These are phyloP conservation scores for Podospora anserina DNA, from an alignment of 495 filamentous ascomycete species.

Conservation along the genomic window DNA sequence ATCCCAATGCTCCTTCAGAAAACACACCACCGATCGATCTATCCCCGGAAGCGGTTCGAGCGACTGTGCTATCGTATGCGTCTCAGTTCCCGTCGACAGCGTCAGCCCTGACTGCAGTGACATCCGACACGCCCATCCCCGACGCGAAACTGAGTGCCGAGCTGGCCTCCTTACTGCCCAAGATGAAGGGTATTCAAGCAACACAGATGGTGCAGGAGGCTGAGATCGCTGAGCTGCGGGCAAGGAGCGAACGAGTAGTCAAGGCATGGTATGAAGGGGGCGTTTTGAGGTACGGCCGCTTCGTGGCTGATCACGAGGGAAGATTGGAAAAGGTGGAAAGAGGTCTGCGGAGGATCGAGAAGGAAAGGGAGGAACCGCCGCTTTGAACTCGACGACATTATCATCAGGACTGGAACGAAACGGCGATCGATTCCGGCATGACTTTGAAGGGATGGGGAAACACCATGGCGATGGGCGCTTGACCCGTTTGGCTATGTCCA, in stretches of 20 bases:
- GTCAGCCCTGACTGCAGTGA: conserved; percentile 74
- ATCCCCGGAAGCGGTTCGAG: conserved; percentile 47
- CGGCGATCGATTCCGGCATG: not conserved
- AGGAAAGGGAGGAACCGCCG: conserved; percentile 27
- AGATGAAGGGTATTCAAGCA: conserved; percentile 62
- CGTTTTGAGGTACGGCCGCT: conserved; percentile 64
- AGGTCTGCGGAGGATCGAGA: conserved; percentile 58
- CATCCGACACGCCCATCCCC: conserved; percentile 69
- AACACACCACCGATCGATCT: conserved; percentile 42
- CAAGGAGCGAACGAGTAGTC: conserved; percentile 68
- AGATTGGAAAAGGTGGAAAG: conserved; percentile 65
- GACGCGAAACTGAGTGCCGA: conserved; percentile 61
- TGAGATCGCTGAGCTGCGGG: conserved; percentile 67
- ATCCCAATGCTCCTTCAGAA: conserved; percentile 20
- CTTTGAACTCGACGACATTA: conserved; percentile 5
- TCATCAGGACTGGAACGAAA: conserved; percentile 5
- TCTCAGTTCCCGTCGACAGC: conserved; percentile 71
- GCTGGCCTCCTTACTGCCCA: conserved; percentile 66
- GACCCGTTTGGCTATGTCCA: no score
- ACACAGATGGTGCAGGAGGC: conserved; percentile 68
- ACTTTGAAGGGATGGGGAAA: not conserved
- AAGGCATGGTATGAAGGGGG: conserved; percentile 77
- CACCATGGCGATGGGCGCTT: no score
- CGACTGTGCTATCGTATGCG: conserved; percentile 72
- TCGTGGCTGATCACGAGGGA: conserved; percentile 71